Conservation (phyloP, 805 yeast species). For the Brettanomyces naardenensis region DNA sequence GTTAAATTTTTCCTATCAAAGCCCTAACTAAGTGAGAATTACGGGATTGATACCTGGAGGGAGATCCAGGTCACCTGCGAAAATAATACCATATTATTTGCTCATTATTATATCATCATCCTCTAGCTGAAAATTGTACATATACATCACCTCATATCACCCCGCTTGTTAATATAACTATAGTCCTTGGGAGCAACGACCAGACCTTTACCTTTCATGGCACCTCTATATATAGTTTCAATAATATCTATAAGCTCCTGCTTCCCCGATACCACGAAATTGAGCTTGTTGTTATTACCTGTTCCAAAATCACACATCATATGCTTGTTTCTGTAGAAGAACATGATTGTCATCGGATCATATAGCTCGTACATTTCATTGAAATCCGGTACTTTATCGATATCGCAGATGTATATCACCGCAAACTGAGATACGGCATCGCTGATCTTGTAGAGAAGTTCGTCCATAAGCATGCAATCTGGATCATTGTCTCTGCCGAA, state of each 20-base stretch:
- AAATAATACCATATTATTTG: no score
- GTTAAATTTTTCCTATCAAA: no score
- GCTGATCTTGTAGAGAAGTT: conserved; percentile 66
- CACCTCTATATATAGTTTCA: conserved; percentile 87
- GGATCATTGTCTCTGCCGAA: conserved; percentile 76
- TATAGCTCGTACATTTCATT: conserved; percentile 83
- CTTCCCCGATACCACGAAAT: conserved; percentile 66
- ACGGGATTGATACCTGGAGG: no score
- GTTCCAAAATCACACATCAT: conserved; percentile 99
- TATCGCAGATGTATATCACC: conserved; percentile 81
- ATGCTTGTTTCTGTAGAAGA: conserved; percentile 85
- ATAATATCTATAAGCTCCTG: conserved; percentile 89
- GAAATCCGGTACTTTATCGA: conserved; percentile 83
- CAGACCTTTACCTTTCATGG: conserved; percentile 85
- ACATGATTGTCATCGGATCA: conserved; percentile 91
- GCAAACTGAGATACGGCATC: conserved; percentile 86
- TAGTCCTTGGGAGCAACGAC: conserved; percentile 78
- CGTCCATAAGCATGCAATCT: conserved; percentile 89
- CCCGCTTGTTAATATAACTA: conserved; percentile 26
- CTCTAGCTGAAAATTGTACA: no score
- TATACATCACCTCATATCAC: no score
- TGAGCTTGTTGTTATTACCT: conserved; percentile 92
- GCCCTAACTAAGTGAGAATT: no score
- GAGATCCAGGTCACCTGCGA: no score
- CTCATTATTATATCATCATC: no score